phyloP scores from a whole-genome alignment of 1,139 yeast genomes.

The Zhuliangozyma parablackwelliae region DNA sequence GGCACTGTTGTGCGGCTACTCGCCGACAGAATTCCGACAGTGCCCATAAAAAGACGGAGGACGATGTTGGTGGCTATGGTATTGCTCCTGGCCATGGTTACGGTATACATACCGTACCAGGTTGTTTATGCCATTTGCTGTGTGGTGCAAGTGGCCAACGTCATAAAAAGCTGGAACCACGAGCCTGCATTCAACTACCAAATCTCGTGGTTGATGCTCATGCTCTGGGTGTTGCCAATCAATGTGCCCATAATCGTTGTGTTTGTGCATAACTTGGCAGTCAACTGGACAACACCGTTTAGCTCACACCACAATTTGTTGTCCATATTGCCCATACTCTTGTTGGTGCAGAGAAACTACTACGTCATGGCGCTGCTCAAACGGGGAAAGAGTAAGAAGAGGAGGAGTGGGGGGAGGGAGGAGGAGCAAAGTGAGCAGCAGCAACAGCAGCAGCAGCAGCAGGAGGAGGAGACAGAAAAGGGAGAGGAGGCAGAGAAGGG shows the following conservation, averaged over 20 bases:
- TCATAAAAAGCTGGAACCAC: constrained; percentile 23
- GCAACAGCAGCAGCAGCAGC: constrained; percentile 11
- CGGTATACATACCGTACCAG: constrained; percentile 73
- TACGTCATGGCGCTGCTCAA: background rate
- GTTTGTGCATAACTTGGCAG: constrained; percentile 62
- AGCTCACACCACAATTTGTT: constrained; percentile 71
- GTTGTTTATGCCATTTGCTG: constrained; percentile 62
- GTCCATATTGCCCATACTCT: constrained; percentile 60
- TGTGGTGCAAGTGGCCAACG: constrained; percentile 47
- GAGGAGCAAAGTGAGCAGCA: constrained; percentile 4
- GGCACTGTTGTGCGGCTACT: constrained; percentile 5
- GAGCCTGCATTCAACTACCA: constrained; percentile 42
- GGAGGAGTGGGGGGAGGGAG: background rate
- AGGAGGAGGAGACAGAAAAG: constrained; percentile 7
- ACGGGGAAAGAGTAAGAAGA: constrained; percentile 12
- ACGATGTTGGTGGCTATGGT: background rate
- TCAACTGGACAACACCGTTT: constrained; percentile 72
- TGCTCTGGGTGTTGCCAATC: constrained; percentile 67
- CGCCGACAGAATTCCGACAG: background rate
- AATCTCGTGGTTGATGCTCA: constrained; percentile 48
- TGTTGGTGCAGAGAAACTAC: constrained; percentile 43
- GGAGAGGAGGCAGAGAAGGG: constrained; percentile 11
- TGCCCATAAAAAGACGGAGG: background rate
- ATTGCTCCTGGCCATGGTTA: constrained; percentile 37
- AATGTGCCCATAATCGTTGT: constrained; percentile 67